A percentile compares a stretch with the other conserved stretches of the same genome.
Evolutionary conservation across 2,329 filamentous ascomycete species (phyloP).

Genomic region (Fusarium torreyae): DNA sequence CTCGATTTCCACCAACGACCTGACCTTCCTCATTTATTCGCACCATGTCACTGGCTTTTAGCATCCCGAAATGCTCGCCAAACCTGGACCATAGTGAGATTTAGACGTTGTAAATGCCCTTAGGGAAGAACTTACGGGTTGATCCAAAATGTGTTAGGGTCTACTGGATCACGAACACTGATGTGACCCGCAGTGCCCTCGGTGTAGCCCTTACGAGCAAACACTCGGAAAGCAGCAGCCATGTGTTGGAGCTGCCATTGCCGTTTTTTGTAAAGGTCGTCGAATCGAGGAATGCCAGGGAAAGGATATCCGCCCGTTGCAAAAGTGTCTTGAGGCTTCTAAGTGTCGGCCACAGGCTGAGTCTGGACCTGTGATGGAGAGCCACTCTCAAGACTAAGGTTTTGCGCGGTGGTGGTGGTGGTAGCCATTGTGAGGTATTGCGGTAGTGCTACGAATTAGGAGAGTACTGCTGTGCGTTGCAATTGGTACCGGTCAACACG

Average conservation of each 20-base stretch:
- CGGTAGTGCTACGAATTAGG: too few relatives aligned
- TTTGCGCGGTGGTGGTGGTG: too few relatives aligned
- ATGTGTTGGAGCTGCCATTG: conserved; percentile 60
- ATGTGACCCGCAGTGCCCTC: conserved; percentile 78
- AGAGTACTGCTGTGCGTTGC: too few relatives aligned
- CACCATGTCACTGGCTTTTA: conserved; percentile 75
- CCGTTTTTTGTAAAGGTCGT: conserved; percentile 59
- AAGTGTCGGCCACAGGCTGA: too few relatives aligned
- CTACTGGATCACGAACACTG: conserved; percentile 73
- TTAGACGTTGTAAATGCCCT: too few relatives aligned
- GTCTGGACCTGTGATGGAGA: too few relatives aligned
- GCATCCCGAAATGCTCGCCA: conserved; percentile 72
- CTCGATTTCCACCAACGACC: conserved; percentile 71
- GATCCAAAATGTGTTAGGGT: conserved; percentile 74
- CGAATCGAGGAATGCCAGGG: conserved; percentile 70
- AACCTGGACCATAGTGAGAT: conserved; percentile 49
- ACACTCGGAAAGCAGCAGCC: conserved; percentile 64
- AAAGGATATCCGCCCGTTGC: conserved; percentile 54
- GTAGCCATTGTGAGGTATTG: too few relatives aligned
- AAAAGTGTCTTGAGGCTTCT: conserved; percentile 24
- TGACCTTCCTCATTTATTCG: conserved; percentile 72
- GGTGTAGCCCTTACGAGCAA: conserved; percentile 64
- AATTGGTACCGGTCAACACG: too few relatives aligned
- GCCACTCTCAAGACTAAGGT: too few relatives aligned
- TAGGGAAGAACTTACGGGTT: conserved; percentile 63